Evolutionary conservation across 2,329 filamentous ascomycete genomes (phyloP).

Genomic region (Cytospora leucostoma): DNA sequence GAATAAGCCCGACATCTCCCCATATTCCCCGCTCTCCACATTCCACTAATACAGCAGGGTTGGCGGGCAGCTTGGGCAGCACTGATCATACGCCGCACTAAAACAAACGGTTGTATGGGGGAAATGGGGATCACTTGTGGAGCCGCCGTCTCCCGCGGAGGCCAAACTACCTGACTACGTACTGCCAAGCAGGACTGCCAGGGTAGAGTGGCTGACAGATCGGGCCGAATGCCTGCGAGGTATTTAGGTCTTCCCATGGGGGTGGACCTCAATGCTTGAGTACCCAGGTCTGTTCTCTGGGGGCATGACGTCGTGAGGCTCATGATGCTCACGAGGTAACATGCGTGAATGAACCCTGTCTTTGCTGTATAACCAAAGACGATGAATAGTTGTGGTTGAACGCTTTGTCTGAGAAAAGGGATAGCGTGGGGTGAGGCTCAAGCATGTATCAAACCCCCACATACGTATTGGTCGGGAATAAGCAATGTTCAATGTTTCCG

Average conservation of each 20-base stretch:
- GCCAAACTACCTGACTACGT: too few relatives aligned
- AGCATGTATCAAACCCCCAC: not conserved
- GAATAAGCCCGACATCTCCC: not conserved
- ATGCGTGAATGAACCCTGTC: not conserved
- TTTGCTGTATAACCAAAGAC: not conserved
- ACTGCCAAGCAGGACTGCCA: too few relatives aligned
- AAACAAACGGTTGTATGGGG: not conserved
- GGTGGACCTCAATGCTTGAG: not conserved
- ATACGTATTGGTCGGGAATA: not conserved
- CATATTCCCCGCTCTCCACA: not conserved
- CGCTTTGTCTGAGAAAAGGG: not conserved
- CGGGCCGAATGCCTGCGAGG: conserved; percentile 16
- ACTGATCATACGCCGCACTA: not conserved
- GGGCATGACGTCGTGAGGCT: conserved; percentile 14
- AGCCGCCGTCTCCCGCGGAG: not conserved
- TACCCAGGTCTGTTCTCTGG: not conserved
- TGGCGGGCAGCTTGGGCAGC: too few relatives aligned
- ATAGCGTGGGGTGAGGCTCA: not conserved
- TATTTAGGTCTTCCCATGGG: conserved; percentile 12
- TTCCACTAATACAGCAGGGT: not conserved
- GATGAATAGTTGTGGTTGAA: not conserved
- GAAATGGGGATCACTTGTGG: not conserved
- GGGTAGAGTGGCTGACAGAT: conserved; percentile 3
- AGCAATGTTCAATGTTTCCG: too few relatives aligned
- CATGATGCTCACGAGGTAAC: not conserved